Evolutionary conservation across 1,139 yeast genomes (phyloP).

Genomic region (Suhomyces bolitotheri): DNA sequence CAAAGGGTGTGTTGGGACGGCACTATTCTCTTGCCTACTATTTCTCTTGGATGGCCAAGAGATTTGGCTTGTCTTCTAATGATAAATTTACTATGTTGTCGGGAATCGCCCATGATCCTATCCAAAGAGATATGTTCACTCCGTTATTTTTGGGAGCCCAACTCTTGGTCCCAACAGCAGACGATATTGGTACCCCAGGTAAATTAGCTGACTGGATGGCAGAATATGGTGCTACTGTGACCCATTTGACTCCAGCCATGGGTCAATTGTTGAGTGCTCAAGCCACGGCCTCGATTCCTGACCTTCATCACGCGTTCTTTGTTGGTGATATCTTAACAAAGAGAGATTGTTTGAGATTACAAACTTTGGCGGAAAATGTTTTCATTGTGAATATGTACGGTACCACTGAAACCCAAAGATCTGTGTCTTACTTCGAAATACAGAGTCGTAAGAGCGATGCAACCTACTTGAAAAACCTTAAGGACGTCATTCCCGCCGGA

Average conservation of each 20-base stretch:
- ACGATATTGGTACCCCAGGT: slow-evolving; percentile 98
- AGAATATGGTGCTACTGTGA: slow-evolving; percentile 85
- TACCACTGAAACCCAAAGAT: slow-evolving; percentile 97
- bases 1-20: slow-evolving; percentile 98
- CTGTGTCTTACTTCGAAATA: slow-evolving; percentile 92
- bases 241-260: slow-evolving; percentile 99
- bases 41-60: slow-evolving; percentile 97
- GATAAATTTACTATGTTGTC: slow-evolving; percentile 96
- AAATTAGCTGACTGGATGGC: slow-evolving; percentile 97
- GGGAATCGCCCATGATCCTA: slow-evolving; percentile 99
- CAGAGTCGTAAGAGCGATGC: slow-evolving; percentile 71
- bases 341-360: slow-evolving; percentile 92
- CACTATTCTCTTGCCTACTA: slow-evolving; percentile 95
- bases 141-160: slow-evolving; percentile 96
- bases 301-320: slow-evolving; percentile 92
- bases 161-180: slow-evolving; percentile 88
- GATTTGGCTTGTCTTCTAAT: slow-evolving; percentile 71
- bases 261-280: slow-evolving; percentile 96
- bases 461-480: slow-evolving; percentile 74
- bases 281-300: slow-evolving; percentile 85
- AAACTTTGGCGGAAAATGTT: slow-evolving; percentile 87
- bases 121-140: slow-evolving; percentile 98
- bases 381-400: slow-evolving; percentile 97
- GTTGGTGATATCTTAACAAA: slow-evolving; percentile 97
- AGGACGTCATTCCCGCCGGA: slow-evolving; percentile 98